Evolutionary conservation across 345 rosid genomes (phyloP), one percentile per base, ranked within the genome.

Genomic region (Corchorus olitorius): DNA sequence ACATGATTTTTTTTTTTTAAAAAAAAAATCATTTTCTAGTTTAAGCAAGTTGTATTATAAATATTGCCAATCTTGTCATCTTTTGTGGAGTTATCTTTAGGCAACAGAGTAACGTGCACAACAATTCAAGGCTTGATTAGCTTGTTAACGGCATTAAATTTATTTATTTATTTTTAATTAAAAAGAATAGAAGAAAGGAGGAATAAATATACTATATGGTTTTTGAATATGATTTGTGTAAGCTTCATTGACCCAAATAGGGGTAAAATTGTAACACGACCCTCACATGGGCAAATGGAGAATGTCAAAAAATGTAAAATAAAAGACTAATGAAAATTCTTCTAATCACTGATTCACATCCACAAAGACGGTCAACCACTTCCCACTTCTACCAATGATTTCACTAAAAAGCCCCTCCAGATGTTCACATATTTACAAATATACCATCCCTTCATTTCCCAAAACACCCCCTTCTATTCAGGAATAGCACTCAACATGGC

Each of bases 401-500:
- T 74, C 63, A 84, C 76, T 74, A 75, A 75, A 19, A 69, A 13
- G 11, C 54, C 72, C 83, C 43, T 27, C 75, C 45, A 34, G 27
- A 48, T 58, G 69, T 35, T 75, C 65, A 78, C 76, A 80, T 82
- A 80, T 78, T 78, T 48, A 73, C 81, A 82, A 35, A 61, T 55
- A 58, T 77, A 58, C 50, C 79, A 65, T 74, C 67, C 66, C 58
- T 20, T 27, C 46, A 5, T 59, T 73, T 49, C 20, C 78, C 17
- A 20, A 79, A 81, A 54, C 74, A 67, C 16, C 27, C 80, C 85
- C 70, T 82, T 82, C 84, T 53, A 91, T 84, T 94, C 97, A 0
- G 95, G 93, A 56, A 95, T 93, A 4, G 94, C 89, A 71, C 79
- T 82, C 84, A 95, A 82, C 85, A 87, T 84, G 33, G 87, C 93